These are phyloP conservation scores for Stenogyne calaminthoides DNA, from an alignment of 305 asterid genomes.

Conservation along the genomic window DNA sequence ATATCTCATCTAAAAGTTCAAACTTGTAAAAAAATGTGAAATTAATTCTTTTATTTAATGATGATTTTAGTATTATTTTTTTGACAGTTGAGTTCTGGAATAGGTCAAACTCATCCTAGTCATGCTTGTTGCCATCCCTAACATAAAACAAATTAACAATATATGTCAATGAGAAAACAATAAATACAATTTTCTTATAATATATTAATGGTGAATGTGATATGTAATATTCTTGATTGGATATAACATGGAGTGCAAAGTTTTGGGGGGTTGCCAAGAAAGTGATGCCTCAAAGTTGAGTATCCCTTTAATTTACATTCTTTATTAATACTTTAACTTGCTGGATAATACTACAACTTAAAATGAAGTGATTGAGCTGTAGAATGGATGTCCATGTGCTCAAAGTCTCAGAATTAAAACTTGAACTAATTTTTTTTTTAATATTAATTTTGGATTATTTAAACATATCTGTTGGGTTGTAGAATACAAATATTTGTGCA, in stretches of 20 bases:
- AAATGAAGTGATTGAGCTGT: conserved; percentile 51
- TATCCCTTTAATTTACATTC: conserved; percentile 8
- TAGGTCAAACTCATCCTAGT: no score
- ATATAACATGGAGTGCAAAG: background rate
- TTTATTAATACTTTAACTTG: conserved; percentile 17
- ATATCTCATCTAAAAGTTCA: no score
- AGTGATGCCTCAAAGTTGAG: conserved; percentile 1
- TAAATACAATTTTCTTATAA: no score
- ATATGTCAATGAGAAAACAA: no score
- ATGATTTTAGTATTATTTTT: no score
- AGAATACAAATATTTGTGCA: background rate
- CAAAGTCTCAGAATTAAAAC: conserved; percentile 8
- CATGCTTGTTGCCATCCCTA: no score
- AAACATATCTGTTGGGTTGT: conserved; percentile 14
- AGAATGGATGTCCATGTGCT: conserved; percentile 54
- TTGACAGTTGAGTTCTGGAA: no score
- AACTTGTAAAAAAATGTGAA: no score
- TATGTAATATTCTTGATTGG: no score
- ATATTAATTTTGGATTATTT: background rate
- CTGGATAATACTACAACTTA: conserved; percentile 21
- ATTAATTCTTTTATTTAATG: no score
- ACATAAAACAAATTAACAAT: no score
- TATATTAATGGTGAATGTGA: no score
- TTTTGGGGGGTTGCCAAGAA: background rate
- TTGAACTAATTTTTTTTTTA: background rate